A percentile compares a stretch with the other conserved stretches of the same genome.
Evolutionary conservation across 2,329 filamentous ascomycete genomes (phyloP).

Genomic region (Fusarium udum): DNA sequence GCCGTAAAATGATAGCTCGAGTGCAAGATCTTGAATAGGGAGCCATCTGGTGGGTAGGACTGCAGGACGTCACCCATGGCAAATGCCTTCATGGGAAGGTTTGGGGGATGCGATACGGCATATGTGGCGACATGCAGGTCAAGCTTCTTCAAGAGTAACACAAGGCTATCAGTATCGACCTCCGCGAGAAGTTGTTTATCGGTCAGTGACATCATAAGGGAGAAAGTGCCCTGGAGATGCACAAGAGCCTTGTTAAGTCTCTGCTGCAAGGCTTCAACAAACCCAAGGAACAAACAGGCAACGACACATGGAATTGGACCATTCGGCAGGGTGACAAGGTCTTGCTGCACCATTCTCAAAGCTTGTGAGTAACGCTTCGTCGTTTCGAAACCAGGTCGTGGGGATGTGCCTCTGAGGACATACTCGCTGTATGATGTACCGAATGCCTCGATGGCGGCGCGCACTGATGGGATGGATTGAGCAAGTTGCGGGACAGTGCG

Average conservation of each 20-base stretch:
- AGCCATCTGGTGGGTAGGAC: slow-evolving; percentile 1
- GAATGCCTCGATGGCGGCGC: slow-evolving; percentile 28
- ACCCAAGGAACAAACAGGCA: slow-evolving; percentile 29
- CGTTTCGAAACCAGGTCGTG: neutral
- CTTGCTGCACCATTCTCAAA: slow-evolving; percentile 22
- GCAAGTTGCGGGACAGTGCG: slow-evolving; percentile 23
- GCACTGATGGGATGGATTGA: slow-evolving; percentile 24
- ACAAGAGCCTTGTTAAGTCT: slow-evolving; percentile 3
- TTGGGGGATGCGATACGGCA: slow-evolving; percentile 3
- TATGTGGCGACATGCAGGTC: slow-evolving; percentile 37
- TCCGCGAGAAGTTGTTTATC: neutral
- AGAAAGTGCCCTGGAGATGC: slow-evolving; percentile 23
- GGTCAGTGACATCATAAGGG: slow-evolving; percentile 14
- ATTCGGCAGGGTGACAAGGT: slow-evolving; percentile 18
- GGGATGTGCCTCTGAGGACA: neutral
- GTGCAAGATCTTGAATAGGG: slow-evolving; percentile 8
- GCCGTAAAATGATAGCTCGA: slow-evolving; percentile 29
- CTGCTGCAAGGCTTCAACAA: slow-evolving; percentile 23
- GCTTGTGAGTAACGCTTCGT: slow-evolving; percentile 20
- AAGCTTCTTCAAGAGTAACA: slow-evolving; percentile 25
- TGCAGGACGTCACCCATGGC: neutral
- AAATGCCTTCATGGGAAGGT: slow-evolving; percentile 2
- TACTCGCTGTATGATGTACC: slow-evolving; percentile 31
- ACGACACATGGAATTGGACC: slow-evolving; percentile 23
- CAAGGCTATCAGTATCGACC: slow-evolving; percentile 7